Conservation (phyloP, 2,329 filamentous ascomycete species). For the Aspergillus caelatus region DNA sequence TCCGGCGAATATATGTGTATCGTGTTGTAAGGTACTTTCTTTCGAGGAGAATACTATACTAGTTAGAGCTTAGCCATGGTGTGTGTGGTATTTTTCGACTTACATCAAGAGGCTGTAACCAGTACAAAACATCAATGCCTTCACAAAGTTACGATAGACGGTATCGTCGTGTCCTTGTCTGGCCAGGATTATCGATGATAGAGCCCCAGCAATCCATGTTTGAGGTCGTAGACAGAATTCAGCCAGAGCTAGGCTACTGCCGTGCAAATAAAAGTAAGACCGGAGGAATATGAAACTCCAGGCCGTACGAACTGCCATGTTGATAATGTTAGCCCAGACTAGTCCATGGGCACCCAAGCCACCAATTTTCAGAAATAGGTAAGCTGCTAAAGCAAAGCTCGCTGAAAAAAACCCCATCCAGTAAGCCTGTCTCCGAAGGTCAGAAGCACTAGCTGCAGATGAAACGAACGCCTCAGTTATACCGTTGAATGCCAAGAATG, state of each 20-base stretch:
- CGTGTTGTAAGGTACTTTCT: slow-evolving; percentile 34
- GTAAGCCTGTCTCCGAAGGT: slow-evolving; percentile 75
- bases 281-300: slow-evolving; percentile 79
- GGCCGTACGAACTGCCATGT: slow-evolving; percentile 81
- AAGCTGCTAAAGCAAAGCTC: slow-evolving; percentile 74
- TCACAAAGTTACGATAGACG: slow-evolving; percentile 39
- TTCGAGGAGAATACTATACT: slow-evolving; percentile 40
- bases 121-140: slow-evolving; percentile 54
- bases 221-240: slow-evolving; percentile 50
- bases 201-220: slow-evolving; percentile 49
- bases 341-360: slow-evolving; percentile 76
- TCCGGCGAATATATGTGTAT: slow-evolving; percentile 24
- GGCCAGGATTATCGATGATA: slow-evolving; percentile 48
- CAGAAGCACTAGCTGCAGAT: slow-evolving; percentile 73
- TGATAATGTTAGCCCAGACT: slow-evolving; percentile 84
- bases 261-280: slow-evolving; percentile 60
- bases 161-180: slow-evolving; percentile 19
- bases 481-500: slow-evolving; percentile 87
- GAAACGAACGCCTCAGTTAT: slow-evolving; percentile 91
- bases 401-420: slow-evolving; percentile 85
- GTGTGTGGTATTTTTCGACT: slow-evolving; percentile 43
- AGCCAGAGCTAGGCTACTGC: slow-evolving; percentile 44
- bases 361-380: slow-evolving; percentile 70
- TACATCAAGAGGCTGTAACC: slow-evolving; percentile 63
- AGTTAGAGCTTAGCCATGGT: slow-evolving; percentile 21